Evolutionary conservation across 2,329 filamentous ascomycete species (phyloP), one percentile per base, ranked within the genome.

Genomic region (Trichoderma cornu-damae): DNA sequence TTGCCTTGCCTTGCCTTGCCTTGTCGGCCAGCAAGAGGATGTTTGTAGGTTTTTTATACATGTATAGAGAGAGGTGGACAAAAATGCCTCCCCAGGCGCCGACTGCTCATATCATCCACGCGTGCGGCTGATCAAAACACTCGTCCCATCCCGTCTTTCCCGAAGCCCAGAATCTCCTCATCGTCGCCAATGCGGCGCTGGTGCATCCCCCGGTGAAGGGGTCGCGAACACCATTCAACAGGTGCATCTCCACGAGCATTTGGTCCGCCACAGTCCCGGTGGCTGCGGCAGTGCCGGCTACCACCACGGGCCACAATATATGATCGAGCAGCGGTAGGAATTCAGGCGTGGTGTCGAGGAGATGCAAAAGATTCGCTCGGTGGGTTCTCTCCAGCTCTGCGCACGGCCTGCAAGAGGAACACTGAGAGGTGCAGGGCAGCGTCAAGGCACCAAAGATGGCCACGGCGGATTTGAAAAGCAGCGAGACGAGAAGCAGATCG

Each of bases 81-180:
- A 6, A 30, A 30, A 30, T 30, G 28, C 9, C 28, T n/a, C n/a
- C n/a, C n/a, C n/a, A n/a, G n/a, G n/a, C n/a, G n/a, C 7, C 12
- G 28, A 8, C 14, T 3, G 11, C 8, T 12, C 24, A 54, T 54
- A 57, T 57, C 53, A 57, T 49, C 53, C 53, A 57, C n/a, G 51
- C 57, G 20, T 56, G 49, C 8, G 52, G 57, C 28, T 44, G 22
- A 12, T 59, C 44, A 46, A 59, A 59, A 22, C 57, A 59, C 6
- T 59, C 57, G 34, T 59, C 57, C 57, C 57, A 59, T 11, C 20
- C 18, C 30, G 37, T 57, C 52, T 44, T 59, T 3, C 57, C 52
- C 18, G 57, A 57, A 12, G 7, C 9, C 57, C 57, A 59, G n/a
- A 59, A 59, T 4, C 24, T 57, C 46, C 44, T 42, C 52, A 59